A percentile compares a stretch with the other conserved stretches of the same genome.
These are phyloP conservation scores for Candida stauntonica DNA, from an alignment of 805 yeast genomes.

Conservation along the genomic window DNA sequence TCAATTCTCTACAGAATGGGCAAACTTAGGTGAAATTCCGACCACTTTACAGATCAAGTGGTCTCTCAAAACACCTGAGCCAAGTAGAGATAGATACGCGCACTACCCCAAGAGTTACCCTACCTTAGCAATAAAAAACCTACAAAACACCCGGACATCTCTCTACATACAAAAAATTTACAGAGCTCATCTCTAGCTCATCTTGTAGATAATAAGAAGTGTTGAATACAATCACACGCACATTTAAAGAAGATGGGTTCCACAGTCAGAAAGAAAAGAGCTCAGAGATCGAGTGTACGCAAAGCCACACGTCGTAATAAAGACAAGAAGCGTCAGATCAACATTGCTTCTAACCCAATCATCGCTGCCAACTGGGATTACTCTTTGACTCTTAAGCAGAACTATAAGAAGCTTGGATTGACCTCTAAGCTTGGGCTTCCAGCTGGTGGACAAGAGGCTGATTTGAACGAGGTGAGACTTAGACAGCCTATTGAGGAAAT, in stretches of 20 bases:
- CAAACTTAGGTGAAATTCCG: too few relatives aligned
- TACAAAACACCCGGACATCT: constrained; percentile 8
- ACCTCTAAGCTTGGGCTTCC: constrained; percentile 57
- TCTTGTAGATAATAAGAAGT: background rate
- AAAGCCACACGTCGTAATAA: constrained; percentile 69
- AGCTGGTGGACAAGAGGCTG: constrained; percentile 80
- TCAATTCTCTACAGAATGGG: too few relatives aligned
- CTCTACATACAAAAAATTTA: constrained; percentile 2
- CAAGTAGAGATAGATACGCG: too few relatives aligned
- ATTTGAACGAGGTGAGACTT: constrained; percentile 35
- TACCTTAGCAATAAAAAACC: too few relatives aligned
- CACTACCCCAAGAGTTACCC: too few relatives aligned
- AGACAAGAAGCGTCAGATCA: constrained; percentile 64
- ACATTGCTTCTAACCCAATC: constrained; percentile 68
- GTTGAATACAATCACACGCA: background rate
- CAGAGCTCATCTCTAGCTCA: constrained; percentile 5
- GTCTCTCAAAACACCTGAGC: too few relatives aligned
- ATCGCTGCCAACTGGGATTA: constrained; percentile 91
- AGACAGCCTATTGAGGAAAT: constrained; percentile 29
- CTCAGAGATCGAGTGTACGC: constrained; percentile 64
- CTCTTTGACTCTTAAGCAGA: constrained; percentile 74
- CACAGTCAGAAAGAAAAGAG: constrained; percentile 82
- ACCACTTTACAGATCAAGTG: too few relatives aligned
- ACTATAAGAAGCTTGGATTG: constrained; percentile 79
- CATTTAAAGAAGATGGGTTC: constrained; percentile 37